Percentiles rank a stretch among this genome's conserved stretches.
Evolutionary conservation across 208 protist genomes (phyloP).

Genomic region (Leishmania tropica): DNA sequence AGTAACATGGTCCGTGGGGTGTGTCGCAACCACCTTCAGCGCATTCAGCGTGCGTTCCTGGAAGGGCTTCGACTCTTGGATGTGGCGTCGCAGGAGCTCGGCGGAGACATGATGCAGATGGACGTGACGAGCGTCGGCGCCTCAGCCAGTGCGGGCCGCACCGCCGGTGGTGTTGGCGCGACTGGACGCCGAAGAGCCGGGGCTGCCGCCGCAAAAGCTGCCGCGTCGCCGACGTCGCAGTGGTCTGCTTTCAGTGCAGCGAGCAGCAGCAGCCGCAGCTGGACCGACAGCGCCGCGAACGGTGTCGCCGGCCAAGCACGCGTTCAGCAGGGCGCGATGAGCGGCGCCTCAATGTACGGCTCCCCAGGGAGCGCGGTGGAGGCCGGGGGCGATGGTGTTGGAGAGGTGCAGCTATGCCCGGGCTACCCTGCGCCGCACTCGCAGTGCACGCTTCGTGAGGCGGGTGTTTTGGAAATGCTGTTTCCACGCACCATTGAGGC

Average conservation of each 20-base stretch:
- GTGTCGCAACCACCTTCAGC: conserved; percentile 83
- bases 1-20: conserved; percentile 91
- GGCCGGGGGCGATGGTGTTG: neutral
- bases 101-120: neutral
- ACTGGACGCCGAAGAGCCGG: neutral
- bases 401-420: conserved; percentile 8
- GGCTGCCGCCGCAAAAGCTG: neutral
- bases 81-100: conserved; percentile 46
- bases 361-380: neutral
- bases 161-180: neutral
- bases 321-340: neutral
- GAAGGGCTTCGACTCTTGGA: conserved; percentile 61
- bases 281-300: conserved; percentile 12
- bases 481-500: conserved; percentile 64
- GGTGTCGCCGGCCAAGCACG: conserved; percentile 3
- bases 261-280: conserved; percentile 33
- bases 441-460: conserved; percentile 44
- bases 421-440: conserved; percentile 61
- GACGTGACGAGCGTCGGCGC: neutral
- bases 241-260: conserved; percentile 24
- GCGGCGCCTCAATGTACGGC: neutral
- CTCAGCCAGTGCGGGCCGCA: neutral
- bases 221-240: conserved; percentile 29
- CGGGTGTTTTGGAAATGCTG: conserved; percentile 48
- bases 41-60: conserved; percentile 68